These are phyloP conservation scores for Pulveroboletus sp. DNA, from an alignment of 768 basidiomycete species.

Conservation along the genomic window DNA sequence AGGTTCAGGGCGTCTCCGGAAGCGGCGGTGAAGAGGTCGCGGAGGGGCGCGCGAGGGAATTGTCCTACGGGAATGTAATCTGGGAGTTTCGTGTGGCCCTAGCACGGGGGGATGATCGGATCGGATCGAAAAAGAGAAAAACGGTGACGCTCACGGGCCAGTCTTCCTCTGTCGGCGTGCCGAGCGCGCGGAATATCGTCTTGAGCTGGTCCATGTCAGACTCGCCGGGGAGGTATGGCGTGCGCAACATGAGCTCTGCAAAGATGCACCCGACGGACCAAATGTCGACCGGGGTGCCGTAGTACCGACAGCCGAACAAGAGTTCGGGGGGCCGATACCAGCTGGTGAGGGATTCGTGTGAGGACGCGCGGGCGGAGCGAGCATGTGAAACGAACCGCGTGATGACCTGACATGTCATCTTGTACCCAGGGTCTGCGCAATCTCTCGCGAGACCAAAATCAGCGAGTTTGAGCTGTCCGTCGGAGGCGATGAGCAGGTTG, in stretches of 20 bases:
- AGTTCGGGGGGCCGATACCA: conserved; percentile 99
- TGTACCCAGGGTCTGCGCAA: conserved; percentile 89
- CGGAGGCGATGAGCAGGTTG: conserved; percentile 88
- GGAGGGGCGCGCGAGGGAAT: conserved; percentile 77
- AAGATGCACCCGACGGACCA: conserved; percentile 99
- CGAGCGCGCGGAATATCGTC: conserved; percentile 89
- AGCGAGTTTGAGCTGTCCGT: conserved; percentile 92
- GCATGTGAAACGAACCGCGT: conserved; percentile 63
- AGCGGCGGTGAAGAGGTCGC: conserved; percentile 88
- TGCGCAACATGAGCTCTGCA: conserved; percentile 93
- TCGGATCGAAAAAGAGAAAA: background rate
- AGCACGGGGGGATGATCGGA: background rate
- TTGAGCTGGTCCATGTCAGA: conserved; percentile 97
- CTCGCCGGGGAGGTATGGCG: conserved; percentile 93
- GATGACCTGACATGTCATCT: conserved; percentile 98
- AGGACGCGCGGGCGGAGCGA: background rate
- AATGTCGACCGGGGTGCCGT: conserved; percentile 88
- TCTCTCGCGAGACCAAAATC: conserved; percentile 99
- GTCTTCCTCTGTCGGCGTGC: conserved; percentile 93
- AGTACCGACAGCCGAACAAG: conserved; percentile 85
- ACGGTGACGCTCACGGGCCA: conserved; percentile 79
- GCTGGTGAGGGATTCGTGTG: conserved; percentile 38
- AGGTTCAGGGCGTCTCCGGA: conserved; percentile 82
- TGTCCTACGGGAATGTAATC: conserved; percentile 86
- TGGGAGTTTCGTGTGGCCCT: conserved; percentile 90